phyloP scores from a whole-genome alignment of 768 basidiomycete genomes.

The Russula sp. region DNA sequence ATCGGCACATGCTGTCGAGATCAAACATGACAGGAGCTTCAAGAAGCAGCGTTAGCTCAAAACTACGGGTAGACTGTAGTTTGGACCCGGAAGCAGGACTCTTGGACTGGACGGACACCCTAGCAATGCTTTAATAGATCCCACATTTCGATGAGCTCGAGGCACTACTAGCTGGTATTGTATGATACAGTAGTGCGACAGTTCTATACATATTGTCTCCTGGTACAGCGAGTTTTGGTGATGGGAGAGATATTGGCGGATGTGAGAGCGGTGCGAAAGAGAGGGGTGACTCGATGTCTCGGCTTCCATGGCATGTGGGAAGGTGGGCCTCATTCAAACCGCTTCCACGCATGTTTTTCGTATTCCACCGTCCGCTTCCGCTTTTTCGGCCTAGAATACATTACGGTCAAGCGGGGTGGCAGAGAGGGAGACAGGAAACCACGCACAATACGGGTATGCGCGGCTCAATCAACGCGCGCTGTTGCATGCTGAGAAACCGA shows the following conservation, averaged over 20 bases:
- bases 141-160: not conserved
- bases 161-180: not conserved
- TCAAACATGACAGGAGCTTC: slow-evolving; percentile 57
- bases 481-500: slow-evolving; percentile 80
- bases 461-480: slow-evolving; percentile 81
- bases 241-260: not conserved
- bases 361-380: slow-evolving; percentile 53
- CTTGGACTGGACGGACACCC: not conserved
- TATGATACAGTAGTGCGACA: slow-evolving; percentile 9
- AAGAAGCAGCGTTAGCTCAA: slow-evolving; percentile 1
- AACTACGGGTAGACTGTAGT: not conserved
- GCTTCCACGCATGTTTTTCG: slow-evolving; percentile 76
- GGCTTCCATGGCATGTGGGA: not conserved
- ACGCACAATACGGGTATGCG: slow-evolving; percentile 71
- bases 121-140: not conserved
- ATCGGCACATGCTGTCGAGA: slow-evolving; percentile 47
- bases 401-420: not conserved
- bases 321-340: slow-evolving; percentile 35
- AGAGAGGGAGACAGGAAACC: not conserved
- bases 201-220: slow-evolving; percentile 1
- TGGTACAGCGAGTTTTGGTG: not conserved
- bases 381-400: slow-evolving; percentile 41
- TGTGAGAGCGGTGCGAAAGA: too few species aligned
- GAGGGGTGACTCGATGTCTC: not conserved
- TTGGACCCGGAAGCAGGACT: not conserved